Evolutionary conservation across 306 rosid genomes (phyloP), one percentile per base, ranked within the genome.

Genomic region (Leucaena leucocephala): DNA sequence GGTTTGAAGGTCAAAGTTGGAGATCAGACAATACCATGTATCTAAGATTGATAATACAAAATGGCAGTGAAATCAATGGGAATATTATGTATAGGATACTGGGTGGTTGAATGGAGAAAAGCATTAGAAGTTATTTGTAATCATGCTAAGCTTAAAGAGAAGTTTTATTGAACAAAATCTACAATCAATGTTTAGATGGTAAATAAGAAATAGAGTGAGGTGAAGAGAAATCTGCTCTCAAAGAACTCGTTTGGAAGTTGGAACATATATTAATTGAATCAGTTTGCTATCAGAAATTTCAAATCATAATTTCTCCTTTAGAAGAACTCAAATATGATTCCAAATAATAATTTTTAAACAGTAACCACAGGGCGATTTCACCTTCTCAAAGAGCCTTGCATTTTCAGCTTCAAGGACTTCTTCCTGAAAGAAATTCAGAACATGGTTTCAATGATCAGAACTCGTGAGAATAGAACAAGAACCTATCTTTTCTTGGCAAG

Each of bases 371-470:
- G 52, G n/a, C 1, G 3, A 68, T 12, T 68, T 68, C 19, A 68
- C 73, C 73, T 68, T 43, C 54, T 43, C 73, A 13, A 39, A 43
- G 39, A 68, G 73, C 73, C 36, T 68, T 21, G 73, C 73, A 43
- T 68, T 68, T 68, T 68, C 73, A 68, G 73, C 73, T 43, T 7
- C 55, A 11, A 68, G 39, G 38, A 15, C n/a, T 44, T 68, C 44
- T 68, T 44, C 73, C 73, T 68, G 73, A 21, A 44, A 42, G 52
- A 43, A 43, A 68, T 19, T 44, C 59, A 43, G 19, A 68, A 42
- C 14, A 68, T 2, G 14, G 38, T 43, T 12, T 68, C 54, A 65
- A 65, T 65, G 11, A 5, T 2, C 35, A 42, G 52, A 67, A 68
- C 54, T 19, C 39, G 22, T 49, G 52, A 5, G 19, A 43, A 68